Evolutionary conservation across 441 rosid genomes (phyloP).

Genomic region (Theobroma grandiflorum): DNA sequence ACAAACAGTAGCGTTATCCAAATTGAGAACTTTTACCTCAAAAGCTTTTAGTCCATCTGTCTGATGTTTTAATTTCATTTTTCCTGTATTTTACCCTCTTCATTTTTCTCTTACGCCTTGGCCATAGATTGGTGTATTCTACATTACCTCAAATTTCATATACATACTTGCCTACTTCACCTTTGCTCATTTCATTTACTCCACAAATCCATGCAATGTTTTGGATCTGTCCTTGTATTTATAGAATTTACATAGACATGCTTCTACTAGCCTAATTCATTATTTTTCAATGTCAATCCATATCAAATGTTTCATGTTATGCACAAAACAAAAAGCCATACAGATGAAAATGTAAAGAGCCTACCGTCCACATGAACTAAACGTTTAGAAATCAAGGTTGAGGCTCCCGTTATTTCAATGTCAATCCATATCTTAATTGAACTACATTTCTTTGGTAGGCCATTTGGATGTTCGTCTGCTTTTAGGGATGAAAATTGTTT

Average conservation of each 20-base stretch:
- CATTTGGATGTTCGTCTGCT: too few species aligned
- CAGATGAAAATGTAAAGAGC: neutral
- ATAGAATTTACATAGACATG: neutral
- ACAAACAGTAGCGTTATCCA: neutral
- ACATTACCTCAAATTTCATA: neutral
- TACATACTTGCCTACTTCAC: neutral
- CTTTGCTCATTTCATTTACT: constrained; percentile 1
- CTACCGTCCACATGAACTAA: neutral
- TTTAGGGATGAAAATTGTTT: too few species aligned
- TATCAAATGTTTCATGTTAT: neutral
- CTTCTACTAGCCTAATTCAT: constrained; percentile 14
- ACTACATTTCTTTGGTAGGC: too few species aligned
- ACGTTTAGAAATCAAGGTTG: neutral
- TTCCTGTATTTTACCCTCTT: neutral
- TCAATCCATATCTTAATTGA: too few species aligned
- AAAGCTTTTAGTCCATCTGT: neutral
- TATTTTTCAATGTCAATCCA: neutral
- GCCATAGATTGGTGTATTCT: neutral
- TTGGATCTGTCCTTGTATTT: constrained; percentile 6
- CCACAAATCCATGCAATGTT: neutral
- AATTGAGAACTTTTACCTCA: neutral
- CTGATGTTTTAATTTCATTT: neutral
- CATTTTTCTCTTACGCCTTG: neutral
- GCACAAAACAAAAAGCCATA: neutral
- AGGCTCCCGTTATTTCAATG: too few species aligned